These are phyloP conservation scores for Mortierella sp. DNA, from an alignment of 371 early-diverging fungal genomes.

Conservation along the genomic window DNA sequence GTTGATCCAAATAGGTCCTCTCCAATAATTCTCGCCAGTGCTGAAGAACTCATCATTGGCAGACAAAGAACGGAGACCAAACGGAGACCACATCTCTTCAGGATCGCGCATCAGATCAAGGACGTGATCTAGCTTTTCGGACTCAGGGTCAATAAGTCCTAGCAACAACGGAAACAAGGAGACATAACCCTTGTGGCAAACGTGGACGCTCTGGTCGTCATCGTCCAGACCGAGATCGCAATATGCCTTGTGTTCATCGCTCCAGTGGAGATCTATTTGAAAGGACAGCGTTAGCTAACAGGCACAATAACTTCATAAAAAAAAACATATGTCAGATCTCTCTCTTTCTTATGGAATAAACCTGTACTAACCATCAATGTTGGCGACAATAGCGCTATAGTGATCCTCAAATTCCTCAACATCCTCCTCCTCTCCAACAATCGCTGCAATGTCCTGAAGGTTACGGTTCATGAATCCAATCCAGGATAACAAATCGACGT, in stretches of 20 bases:
- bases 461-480: slow-evolving; percentile 83
- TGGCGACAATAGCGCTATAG: slow-evolving; percentile 62
- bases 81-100: slow-evolving; percentile 86
- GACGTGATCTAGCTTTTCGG: slow-evolving; percentile 76
- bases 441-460: slow-evolving; percentile 75
- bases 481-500: slow-evolving; percentile 93
- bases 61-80: slow-evolving; percentile 87
- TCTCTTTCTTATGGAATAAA: background rate
- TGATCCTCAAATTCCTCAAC: slow-evolving; percentile 65
- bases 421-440: slow-evolving; percentile 69
- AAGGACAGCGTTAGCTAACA: background rate
- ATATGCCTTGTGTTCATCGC: slow-evolving; percentile 74
- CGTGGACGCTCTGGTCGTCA: slow-evolving; percentile 66
- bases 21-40: slow-evolving; percentile 94
- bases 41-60: slow-evolving; percentile 79
- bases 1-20: slow-evolving; percentile 96
- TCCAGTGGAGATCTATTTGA: slow-evolving; percentile 84
- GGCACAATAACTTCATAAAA: too few relatives aligned
- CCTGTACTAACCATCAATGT: slow-evolving; percentile 59
- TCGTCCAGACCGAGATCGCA: slow-evolving; percentile 82
- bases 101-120: slow-evolving; percentile 82
- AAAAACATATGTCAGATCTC: too few relatives aligned
- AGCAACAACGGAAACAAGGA: slow-evolving; percentile 86
- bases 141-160: slow-evolving; percentile 79
- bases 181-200: slow-evolving; percentile 92